Evolutionary conservation across 169 alveolate species (phyloP), one percentile per base, ranked within the genome.

Genomic region (Plasmodium knowlesi): DNA sequence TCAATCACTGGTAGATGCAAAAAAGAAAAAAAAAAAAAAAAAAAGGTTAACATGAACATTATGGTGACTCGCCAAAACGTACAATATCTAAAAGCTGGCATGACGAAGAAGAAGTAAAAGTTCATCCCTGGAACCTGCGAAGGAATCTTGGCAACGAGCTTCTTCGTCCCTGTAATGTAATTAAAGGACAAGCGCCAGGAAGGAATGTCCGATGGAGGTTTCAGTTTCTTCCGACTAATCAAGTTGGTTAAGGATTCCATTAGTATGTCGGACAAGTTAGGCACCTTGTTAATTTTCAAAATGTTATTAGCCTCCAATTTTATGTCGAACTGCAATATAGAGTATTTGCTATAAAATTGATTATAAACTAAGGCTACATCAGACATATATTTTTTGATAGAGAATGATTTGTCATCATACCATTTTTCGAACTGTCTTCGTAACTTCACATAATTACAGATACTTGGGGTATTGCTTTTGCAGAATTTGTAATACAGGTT

Each of bases 161-260:
- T 54, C 70, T 86, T 86, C 30, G 19, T 37, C 43, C 93, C 93
- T 0, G 81, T 86, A 2, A 76, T 1, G 70, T 74, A 86, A 54
- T 86, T 86, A 86, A 86, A 86, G 41, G 57, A 53, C 67, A 86
- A 67, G 28, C 71, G 37, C 93, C 93, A 86, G 1, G 67, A 74
- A 19, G 93, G 93, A n/a, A 8, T 22, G 1, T 86, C 71, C 6
- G 61, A 14, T 19, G 82, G 53, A 28, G 34, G 41, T 76, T 74
- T 37, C 12, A 78, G 5, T 19, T 74, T 34, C 61, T 76, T 30
- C 2, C 43, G 10, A 74, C 1, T 57, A 10, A 86, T 37, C 25
- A 86, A 9, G 34, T 54, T 76, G 1, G 39, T 37, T 16, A 86
- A 22, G 10, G 86, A 86, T 6, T 46, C 43, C 81, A 74, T 74